Conservation (phyloP, 2,329 filamentous ascomycete species). For the Thelonectria rubi region DNA sequence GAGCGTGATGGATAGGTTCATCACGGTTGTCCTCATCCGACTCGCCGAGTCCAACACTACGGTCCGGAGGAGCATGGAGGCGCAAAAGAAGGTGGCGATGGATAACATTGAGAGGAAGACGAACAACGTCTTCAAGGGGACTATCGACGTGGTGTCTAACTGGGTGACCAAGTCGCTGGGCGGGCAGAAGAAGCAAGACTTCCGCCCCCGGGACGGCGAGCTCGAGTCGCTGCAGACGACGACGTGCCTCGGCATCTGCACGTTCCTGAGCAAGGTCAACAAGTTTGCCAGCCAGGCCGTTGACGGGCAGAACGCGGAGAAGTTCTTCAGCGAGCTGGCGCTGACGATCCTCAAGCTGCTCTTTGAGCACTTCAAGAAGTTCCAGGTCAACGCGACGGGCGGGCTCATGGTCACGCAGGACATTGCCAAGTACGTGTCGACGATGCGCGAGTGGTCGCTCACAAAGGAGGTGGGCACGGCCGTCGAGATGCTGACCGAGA, state of each 20-base stretch:
- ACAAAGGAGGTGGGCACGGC: conserved; percentile 72
- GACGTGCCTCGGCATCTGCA: conserved; percentile 83
- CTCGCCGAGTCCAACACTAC: conserved; percentile 90
- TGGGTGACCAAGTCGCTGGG: conserved; percentile 78
- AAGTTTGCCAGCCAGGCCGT: conserved; percentile 72
- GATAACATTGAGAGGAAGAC: conserved; percentile 87
- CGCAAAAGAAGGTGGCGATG: conserved; percentile 77
- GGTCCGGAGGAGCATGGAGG: conserved; percentile 88
- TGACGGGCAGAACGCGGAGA: conserved; percentile 83
- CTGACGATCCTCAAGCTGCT: conserved; percentile 79
- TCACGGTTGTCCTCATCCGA: conserved; percentile 88
- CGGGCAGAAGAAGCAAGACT: conserved; percentile 87
- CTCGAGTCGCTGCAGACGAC: conserved; percentile 84
- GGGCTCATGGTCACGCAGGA: conserved; percentile 97
- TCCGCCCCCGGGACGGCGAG: conserved; percentile 84
- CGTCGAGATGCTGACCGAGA: conserved; percentile 89
- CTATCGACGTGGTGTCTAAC: conserved; percentile 74
- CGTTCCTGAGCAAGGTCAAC: conserved; percentile 78
- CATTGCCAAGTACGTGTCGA: conserved; percentile 89
- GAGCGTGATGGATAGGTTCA: conserved; percentile 92
- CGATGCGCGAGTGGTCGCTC: conserved; percentile 84
- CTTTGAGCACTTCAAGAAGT: conserved; percentile 94
- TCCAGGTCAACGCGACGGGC: conserved; percentile 90
- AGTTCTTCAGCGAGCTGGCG: conserved; percentile 85
- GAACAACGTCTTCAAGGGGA: conserved; percentile 65